phyloP scores from a whole-genome alignment of 2,329 filamentous ascomycete genomes.

The Colletotrichum coccodes region DNA sequence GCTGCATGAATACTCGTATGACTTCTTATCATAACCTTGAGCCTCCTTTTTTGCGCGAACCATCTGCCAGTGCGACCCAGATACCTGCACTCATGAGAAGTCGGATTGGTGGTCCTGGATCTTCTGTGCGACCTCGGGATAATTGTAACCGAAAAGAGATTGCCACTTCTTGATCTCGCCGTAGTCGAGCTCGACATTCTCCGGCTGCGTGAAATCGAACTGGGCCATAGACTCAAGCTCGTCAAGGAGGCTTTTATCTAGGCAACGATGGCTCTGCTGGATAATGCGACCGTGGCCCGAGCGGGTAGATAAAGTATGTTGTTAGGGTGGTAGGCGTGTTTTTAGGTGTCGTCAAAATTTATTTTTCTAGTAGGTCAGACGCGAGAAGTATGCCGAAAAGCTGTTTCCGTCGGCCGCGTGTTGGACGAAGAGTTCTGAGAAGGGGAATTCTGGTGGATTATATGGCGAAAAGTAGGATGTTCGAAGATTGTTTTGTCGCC shows the following conservation, averaged over 20 bases:
- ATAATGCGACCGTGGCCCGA: too few species aligned
- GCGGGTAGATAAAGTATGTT: neutral
- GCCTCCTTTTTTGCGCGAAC: slow-evolving; percentile 7
- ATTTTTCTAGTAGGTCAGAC: too few species aligned
- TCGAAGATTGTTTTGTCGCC: too few species aligned
- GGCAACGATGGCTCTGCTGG: neutral
- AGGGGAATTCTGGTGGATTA: too few species aligned
- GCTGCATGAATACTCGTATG: slow-evolving; percentile 26
- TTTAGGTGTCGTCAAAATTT: too few species aligned
- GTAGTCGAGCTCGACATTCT: neutral
- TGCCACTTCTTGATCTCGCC: slow-evolving; percentile 17
- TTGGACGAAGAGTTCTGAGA: too few species aligned
- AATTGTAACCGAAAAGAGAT: slow-evolving; percentile 8
- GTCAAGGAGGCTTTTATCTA: neutral
- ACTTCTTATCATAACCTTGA: slow-evolving; percentile 23
- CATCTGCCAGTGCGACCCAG: slow-evolving; percentile 18
- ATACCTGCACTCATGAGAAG: slow-evolving; percentile 1
- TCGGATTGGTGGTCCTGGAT: slow-evolving; percentile 20
- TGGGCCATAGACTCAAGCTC: neutral
- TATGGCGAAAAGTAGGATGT: too few species aligned
- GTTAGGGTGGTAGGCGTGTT: too few species aligned
- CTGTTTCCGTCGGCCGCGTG: too few species aligned
- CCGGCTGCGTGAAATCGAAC: neutral
- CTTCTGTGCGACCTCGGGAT: slow-evolving; percentile 12
- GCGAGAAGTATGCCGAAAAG: too few species aligned